Evolutionary conservation across 2,329 filamentous ascomycete species (phyloP), one percentile per base, ranked within the genome.

Genomic region (Bipolaris zeicola): DNA sequence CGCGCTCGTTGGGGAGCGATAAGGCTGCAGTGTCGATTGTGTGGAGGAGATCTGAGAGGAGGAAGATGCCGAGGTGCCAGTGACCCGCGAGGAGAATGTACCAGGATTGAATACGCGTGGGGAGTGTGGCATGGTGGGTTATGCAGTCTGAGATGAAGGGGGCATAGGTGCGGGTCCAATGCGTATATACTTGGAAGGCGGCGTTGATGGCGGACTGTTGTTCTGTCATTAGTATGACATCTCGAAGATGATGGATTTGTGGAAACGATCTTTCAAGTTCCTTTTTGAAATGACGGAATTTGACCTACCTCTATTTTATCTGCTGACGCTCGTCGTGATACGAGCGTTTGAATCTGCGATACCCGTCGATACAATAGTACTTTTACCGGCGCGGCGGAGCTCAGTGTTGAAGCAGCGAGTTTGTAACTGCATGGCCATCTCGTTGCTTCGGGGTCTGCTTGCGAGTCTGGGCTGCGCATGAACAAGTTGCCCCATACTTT

Each of bases 101-200:
- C 85, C 85, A 87, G 37, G 83, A 83, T 62, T 84, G 83, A 3
- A 86, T 79, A 10, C 81, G 81, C 10, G 79, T 62, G 0, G 83
- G 82, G 0, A 86, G 77, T 0, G 70, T 62, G 37, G 81, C 75
- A 55, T 84, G 83, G 55, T 82, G 71, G 1, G 77, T 71, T 16
- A 84, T 71, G 44, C 83, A 80, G 55, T 84, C 82, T n/a, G 75
- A 67, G 62, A 85, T 82, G 61, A 86, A 83, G 1, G 75, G 75
- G 1, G 78, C 78, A 59, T 85, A 85, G 0, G 77, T 78, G 22
- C 69, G 66, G 51, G 83, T 81, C 84, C 84, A 86, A 68, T 85
- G 80, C 41, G 81, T 76, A 65, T 84, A 83, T 16, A 86, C 79
- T 3, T 77, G 66, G 55, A 83, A 70, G 0, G 82, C 76, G 20